A percentile compares a stretch with the other conserved stretches of the same genome.
Conservation (phyloP, 306 rosid genomes). For the Castanea mollissima region DNA sequence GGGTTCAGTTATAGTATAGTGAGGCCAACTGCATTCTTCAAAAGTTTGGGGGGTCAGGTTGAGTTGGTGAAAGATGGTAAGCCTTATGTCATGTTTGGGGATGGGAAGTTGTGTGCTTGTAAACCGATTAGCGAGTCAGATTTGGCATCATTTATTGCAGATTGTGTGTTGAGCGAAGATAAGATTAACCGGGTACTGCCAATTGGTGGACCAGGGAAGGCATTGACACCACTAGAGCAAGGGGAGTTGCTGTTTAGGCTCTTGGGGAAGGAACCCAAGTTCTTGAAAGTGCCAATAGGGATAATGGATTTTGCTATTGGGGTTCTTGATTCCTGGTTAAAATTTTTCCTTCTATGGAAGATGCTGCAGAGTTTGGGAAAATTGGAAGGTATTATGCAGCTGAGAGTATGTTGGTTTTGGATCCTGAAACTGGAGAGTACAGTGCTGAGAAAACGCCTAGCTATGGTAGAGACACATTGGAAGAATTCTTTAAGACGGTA, state of each 20-base stretch:
- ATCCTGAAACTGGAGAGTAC: slow-evolving; percentile 84
- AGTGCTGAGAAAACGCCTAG: slow-evolving; percentile 91
- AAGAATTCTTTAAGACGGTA: slow-evolving; percentile 77
- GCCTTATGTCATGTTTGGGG: slow-evolving; percentile 99
- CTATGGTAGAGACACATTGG: slow-evolving; percentile 88
- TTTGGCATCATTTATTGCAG: slow-evolving; percentile 88
- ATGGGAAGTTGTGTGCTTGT: slow-evolving; percentile 91
- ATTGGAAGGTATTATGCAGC: slow-evolving; percentile 98
- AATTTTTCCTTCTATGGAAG: slow-evolving; percentile 82
- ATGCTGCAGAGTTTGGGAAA: slow-evolving; percentile 92
- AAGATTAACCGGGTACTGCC: slow-evolving; percentile 73
- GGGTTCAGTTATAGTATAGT: slow-evolving; percentile 79
- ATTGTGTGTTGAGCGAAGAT: slow-evolving; percentile 66
- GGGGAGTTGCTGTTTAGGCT: slow-evolving; percentile 83
- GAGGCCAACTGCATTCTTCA: slow-evolving; percentile 95
- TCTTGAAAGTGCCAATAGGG: slow-evolving; percentile 87
- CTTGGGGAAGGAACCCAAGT: slow-evolving; percentile 76
- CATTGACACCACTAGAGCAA: slow-evolving; percentile 88
- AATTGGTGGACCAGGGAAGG: slow-evolving; percentile 90
- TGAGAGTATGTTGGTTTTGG: slow-evolving; percentile 85
- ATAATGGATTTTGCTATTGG: slow-evolving; percentile 90
- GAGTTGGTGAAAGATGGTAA: slow-evolving; percentile 97
- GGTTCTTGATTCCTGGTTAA: slow-evolving; percentile 70
- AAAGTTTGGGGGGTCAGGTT: slow-evolving; percentile 98
- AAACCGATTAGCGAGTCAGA: slow-evolving; percentile 87